phyloP scores from a whole-genome alignment of 2,329 filamentous ascomycete species.

The Botrytis medusae region DNA sequence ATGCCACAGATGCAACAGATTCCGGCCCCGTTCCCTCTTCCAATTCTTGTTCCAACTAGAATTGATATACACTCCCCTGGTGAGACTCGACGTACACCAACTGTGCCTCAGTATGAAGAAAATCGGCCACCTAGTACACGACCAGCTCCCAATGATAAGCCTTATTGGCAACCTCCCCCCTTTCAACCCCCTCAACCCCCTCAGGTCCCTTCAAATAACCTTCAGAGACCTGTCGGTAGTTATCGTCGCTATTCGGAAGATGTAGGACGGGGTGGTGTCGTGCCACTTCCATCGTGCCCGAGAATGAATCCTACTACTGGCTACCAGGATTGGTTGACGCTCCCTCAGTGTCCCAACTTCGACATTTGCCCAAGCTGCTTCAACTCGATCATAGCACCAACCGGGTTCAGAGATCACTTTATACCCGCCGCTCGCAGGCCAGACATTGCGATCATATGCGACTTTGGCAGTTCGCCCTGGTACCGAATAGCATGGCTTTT shows the following conservation, averaged over 20 bases:
- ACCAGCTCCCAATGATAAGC: constrained; percentile 18
- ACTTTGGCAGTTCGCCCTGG: constrained; percentile 77
- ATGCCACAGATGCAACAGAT: constrained; percentile 24
- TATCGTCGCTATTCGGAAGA: constrained; percentile 58
- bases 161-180: constrained; percentile 48
- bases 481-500: constrained; percentile 82
- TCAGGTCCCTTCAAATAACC: constrained; percentile 25
- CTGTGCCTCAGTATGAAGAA: constrained; percentile 29
- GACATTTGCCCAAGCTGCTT: constrained; percentile 84
- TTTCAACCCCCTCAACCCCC: constrained; percentile 47
- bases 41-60: constrained; percentile 32
- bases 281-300: constrained; percentile 66
- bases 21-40: constrained; percentile 22
- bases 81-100: constrained; percentile 27
- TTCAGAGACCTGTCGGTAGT: constrained; percentile 47
- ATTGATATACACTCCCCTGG: constrained; percentile 29
- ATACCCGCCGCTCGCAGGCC: constrained; percentile 58
- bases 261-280: constrained; percentile 45
- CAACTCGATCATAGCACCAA: constrained; percentile 64
- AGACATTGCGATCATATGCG: constrained; percentile 64
- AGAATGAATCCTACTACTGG: constrained; percentile 61
- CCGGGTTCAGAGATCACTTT: constrained; percentile 68
- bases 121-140: constrained; percentile 21
- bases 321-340: constrained; percentile 76
- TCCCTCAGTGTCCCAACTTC: constrained; percentile 69